Conservation (phyloP, 805 yeast genomes). For the Candida argentea region DNA sequence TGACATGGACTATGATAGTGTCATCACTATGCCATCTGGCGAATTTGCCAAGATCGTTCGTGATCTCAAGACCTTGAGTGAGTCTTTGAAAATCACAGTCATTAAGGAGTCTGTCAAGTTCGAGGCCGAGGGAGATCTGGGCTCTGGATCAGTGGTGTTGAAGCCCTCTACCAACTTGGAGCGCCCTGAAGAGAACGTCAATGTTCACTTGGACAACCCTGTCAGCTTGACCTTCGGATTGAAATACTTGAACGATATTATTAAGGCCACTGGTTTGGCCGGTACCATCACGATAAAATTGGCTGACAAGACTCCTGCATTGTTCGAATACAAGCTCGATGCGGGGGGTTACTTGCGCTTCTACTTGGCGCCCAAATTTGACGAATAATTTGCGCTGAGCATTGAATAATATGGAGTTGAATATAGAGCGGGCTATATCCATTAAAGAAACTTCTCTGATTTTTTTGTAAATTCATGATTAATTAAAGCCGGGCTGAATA, state of each 20-base stretch:
- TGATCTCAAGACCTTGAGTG: constrained; percentile 79
- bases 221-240: constrained; percentile 86
- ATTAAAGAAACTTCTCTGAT: too few species aligned
- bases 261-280: constrained; percentile 80
- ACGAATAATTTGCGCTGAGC: constrained; percentile 86
- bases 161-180: constrained; percentile 81
- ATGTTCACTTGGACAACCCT: constrained; percentile 73
- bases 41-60: constrained; percentile 87
- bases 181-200: constrained; percentile 63
- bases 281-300: constrained; percentile 71
- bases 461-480: too few species aligned
- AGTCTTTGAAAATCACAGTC: constrained; percentile 74
- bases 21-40: constrained; percentile 74
- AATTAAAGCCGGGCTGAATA: too few species aligned
- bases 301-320: constrained; percentile 86
- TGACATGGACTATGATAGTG: constrained; percentile 84
- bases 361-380: constrained; percentile 97
- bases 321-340: constrained; percentile 83
- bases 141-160: constrained; percentile 75
- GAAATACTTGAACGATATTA: constrained; percentile 82
- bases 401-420: too few species aligned
- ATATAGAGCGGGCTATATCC: too few species aligned
- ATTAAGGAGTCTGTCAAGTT: constrained; percentile 90
- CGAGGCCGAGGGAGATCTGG: constrained; percentile 84
- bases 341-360: constrained; percentile 84